phyloP scores from a whole-genome alignment of 495 filamentous ascomycete genomes.

The Thermothielavioides terrestris region DNA sequence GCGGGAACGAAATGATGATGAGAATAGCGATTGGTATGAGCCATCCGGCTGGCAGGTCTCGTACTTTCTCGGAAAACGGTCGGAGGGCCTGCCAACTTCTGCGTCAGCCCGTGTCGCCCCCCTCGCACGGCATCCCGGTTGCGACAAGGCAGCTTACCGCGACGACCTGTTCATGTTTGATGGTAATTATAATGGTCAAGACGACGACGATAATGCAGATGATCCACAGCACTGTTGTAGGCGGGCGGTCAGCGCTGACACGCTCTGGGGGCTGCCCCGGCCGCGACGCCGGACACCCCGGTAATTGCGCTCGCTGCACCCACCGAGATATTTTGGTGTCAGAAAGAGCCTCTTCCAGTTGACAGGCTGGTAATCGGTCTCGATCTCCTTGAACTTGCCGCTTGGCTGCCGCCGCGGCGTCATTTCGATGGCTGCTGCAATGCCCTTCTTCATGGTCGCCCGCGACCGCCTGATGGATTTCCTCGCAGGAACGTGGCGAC shows the following conservation, averaged over 20 bases:
- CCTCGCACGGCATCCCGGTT: not conserved
- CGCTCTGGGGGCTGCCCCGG: not conserved
- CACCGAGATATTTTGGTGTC: conserved; percentile 15
- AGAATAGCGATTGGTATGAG: conserved; percentile 27
- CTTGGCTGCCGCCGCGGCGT: not conserved
- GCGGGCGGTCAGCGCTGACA: not conserved
- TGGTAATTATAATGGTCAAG: conserved; percentile 14
- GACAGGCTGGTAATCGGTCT: conserved; percentile 18
- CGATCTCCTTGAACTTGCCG: not conserved
- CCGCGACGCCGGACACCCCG: not conserved
- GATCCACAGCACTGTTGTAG: conserved; percentile 8
- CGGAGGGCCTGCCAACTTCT: conserved; percentile 10
- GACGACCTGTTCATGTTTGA: conserved; percentile 17
- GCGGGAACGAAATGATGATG: conserved; percentile 27
- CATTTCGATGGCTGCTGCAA: conserved; percentile 1
- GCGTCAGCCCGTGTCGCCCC: not conserved
- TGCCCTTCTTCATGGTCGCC: not conserved
- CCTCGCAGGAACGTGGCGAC: too few relatives aligned
- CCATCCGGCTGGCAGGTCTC: conserved; percentile 23
- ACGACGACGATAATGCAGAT: conserved; percentile 8
- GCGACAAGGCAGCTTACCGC: not conserved
- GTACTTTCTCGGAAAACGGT: conserved; percentile 22
- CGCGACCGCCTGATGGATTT: not conserved
- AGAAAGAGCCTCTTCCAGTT: conserved; percentile 18
- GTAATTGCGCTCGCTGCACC: too few relatives aligned